Percentiles rank a stretch among this genome's conserved stretches.
Evolutionary conservation across 2,329 filamentous ascomycete genomes (phyloP).

Genomic region (Fusarium praegraminearum): DNA sequence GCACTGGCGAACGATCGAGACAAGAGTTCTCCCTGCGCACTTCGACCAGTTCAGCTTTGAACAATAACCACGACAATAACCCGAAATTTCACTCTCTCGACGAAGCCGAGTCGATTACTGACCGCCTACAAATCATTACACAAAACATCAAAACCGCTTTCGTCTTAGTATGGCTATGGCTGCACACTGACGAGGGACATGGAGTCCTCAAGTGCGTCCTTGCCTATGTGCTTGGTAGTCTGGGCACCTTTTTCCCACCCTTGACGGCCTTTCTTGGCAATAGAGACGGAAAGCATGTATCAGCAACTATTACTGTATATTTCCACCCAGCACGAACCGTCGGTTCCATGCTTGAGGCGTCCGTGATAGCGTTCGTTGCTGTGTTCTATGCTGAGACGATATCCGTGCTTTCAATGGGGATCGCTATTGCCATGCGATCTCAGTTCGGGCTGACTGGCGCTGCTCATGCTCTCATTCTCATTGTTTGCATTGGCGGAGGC

Average conservation of each 20-base stretch:
- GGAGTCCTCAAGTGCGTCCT: conserved; percentile 91
- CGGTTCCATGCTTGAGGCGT: conserved; percentile 90
- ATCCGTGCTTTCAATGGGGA: conserved; percentile 87
- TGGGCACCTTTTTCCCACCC: conserved; percentile 84
- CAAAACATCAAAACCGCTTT: conserved; percentile 56
- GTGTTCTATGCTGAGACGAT: conserved; percentile 78
- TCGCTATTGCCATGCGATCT: conserved; percentile 81
- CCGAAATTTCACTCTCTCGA: conserved; percentile 38
- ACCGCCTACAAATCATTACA: conserved; percentile 51
- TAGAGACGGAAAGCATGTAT: conserved; percentile 92
- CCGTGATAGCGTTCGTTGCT: conserved; percentile 79
- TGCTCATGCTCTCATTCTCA: conserved; percentile 82
- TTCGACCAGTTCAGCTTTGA: conserved; percentile 49
- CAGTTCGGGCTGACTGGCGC: conserved; percentile 73
- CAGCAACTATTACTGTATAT: conserved; percentile 93
- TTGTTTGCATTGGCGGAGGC: conserved; percentile 87
- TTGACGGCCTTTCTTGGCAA: conserved; percentile 80
- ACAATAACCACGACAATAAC: conserved; percentile 17
- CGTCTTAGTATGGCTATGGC: conserved; percentile 65
- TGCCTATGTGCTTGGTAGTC: conserved; percentile 86
- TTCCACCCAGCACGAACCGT: conserved; percentile 90
- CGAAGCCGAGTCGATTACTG: conserved; percentile 50
- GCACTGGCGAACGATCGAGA: conserved; percentile 85
- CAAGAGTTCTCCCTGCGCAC: conserved; percentile 82
- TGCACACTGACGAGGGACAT: conserved; percentile 78